Evolutionary conservation across 2,329 filamentous ascomycete species (phyloP).

Genomic region (Calycina herbarum): DNA sequence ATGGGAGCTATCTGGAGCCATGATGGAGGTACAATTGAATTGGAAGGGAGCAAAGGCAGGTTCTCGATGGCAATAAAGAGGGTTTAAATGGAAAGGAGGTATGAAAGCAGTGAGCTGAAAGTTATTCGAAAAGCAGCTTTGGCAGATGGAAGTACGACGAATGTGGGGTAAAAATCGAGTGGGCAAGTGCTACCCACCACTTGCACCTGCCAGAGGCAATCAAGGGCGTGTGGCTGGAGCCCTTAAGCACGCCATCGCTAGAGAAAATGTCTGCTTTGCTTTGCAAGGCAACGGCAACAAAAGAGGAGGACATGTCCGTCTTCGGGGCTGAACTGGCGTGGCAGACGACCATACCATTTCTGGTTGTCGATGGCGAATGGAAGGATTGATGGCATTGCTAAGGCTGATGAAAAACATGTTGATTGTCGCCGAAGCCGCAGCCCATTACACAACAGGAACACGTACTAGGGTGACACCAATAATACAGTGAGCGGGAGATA

Average conservation of each 20-base stretch:
- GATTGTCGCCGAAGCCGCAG: neutral
- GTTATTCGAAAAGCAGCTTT: neutral
- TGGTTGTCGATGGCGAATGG: too few species aligned
- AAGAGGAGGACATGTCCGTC: neutral
- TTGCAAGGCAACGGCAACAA: neutral
- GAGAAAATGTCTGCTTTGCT: neutral
- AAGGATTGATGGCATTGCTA: too few species aligned
- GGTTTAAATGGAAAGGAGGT: neutral
- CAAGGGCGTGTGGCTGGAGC: conserved; percentile 5
- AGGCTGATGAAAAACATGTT: neutral
- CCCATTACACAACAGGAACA: too few species aligned
- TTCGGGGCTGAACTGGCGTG: neutral
- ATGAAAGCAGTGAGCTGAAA: neutral
- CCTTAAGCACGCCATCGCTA: conserved; percentile 17
- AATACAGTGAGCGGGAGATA: neutral
- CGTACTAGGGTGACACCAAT: neutral
- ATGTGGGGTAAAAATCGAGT: conserved; percentile 12
- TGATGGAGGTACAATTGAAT: conserved; percentile 19
- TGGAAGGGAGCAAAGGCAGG: neutral
- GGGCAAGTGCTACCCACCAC: neutral
- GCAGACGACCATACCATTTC: neutral
- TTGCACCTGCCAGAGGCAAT: conserved; percentile 1
- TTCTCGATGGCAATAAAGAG: neutral
- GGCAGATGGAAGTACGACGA: neutral
- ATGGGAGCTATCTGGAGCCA: conserved; percentile 49